Evolutionary conservation across 73 alveolate species (phyloP).

Genomic region (Paramecium sonneborni): DNA sequence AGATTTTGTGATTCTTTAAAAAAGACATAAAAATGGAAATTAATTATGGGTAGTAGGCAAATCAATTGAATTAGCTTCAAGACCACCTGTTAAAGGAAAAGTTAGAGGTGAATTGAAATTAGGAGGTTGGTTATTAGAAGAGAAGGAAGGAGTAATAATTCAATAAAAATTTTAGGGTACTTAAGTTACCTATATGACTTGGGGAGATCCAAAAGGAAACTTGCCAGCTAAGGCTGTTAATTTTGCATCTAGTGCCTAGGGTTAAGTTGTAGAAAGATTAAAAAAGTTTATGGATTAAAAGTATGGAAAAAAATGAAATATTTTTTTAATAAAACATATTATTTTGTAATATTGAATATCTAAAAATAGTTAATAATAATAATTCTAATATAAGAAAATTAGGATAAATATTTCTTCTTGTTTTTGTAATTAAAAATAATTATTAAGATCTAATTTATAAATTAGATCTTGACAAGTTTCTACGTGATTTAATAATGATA

Average conservation of each 20-base stretch:
- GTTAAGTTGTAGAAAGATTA: slow-evolving; percentile 47
- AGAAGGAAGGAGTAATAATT: slow-evolving; percentile 33
- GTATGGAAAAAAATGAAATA: background rate
- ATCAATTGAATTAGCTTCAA: background rate
- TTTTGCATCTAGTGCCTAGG: slow-evolving; percentile 9
- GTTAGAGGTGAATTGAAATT: slow-evolving; percentile 19
- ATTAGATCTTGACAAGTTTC: too few relatives aligned
- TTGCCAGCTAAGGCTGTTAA: slow-evolving; percentile 11
- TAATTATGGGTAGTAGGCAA: background rate
- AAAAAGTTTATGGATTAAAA: background rate
- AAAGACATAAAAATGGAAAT: background rate
- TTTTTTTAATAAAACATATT: too few relatives aligned
- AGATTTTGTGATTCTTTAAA: slow-evolving; percentile 9
- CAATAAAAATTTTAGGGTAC: background rate
- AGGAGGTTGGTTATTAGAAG: slow-evolving; percentile 37
- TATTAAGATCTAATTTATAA: too few relatives aligned
- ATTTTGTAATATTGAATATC: too few relatives aligned
- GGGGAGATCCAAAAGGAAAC: slow-evolving; percentile 51
- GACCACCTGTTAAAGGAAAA: background rate
- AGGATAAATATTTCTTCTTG: too few relatives aligned
- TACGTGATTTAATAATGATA: too few relatives aligned
- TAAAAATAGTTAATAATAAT: too few relatives aligned
- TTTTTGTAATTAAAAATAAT: too few relatives aligned
- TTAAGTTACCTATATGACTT: background rate
- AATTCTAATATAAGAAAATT: too few relatives aligned